Conservation (phyloP, 2,329 filamentous ascomycete genomes). For the Aspergillus pseudoviridinutans region DNA sequence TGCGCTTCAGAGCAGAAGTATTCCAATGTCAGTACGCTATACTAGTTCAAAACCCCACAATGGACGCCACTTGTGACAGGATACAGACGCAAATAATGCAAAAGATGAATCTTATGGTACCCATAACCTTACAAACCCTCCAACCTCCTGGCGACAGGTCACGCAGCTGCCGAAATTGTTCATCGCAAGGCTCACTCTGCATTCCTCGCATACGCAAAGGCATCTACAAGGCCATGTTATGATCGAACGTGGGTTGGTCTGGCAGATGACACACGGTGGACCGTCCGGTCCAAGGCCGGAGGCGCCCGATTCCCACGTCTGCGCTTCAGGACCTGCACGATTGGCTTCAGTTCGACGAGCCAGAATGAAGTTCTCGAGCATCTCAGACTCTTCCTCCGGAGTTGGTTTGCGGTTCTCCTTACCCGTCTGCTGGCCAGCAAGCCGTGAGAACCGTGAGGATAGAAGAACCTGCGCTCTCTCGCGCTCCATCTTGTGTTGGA, state of each 20-base stretch:
- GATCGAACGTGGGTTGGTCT: constrained; percentile 77
- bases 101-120: constrained; percentile 55
- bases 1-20: background rate
- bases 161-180: constrained; percentile 97
- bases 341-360: constrained; percentile 41
- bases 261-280: constrained; percentile 90
- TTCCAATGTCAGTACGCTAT: background rate
- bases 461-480: constrained; percentile 67
- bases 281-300: constrained; percentile 69
- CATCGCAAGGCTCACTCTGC: constrained; percentile 86
- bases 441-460: constrained; percentile 39
- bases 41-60: background rate
- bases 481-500: constrained; percentile 62
- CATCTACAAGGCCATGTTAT: constrained; percentile 97
- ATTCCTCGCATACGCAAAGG: constrained; percentile 90
- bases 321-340: constrained; percentile 12
- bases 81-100: background rate
- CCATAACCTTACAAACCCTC: constrained; percentile 85
- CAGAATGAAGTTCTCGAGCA: constrained; percentile 59
- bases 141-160: constrained; percentile 83
- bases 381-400: constrained; percentile 53
- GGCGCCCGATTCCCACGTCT: constrained; percentile 66
- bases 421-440: constrained; percentile 7
- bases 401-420: constrained; percentile 32
- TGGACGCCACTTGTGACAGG: background rate